phyloP scores from a whole-genome alignment of 768 basidiomycete genomes.

The Pisolithus albus region DNA sequence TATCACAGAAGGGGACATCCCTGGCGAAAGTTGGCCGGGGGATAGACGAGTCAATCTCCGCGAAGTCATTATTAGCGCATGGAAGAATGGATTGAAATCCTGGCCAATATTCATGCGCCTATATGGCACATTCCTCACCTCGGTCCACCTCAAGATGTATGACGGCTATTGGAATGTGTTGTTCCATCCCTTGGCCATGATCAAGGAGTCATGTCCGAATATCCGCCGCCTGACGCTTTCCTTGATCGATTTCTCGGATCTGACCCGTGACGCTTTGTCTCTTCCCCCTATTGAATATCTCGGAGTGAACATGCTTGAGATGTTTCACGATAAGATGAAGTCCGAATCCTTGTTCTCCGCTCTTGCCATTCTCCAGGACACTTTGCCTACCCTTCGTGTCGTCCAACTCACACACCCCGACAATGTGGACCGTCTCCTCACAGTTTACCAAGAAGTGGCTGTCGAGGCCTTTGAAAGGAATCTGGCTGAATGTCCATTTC shows the following conservation, averaged over 20 bases:
- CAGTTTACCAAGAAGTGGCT: too few relatives aligned
- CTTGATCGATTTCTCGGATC: not conserved
- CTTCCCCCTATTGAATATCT: slow-evolving; percentile 14
- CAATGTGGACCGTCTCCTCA: slow-evolving; percentile 13
- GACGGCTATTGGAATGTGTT: too few relatives aligned
- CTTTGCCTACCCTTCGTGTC: slow-evolving; percentile 13
- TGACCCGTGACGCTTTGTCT: not conserved
- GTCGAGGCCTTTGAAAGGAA: too few relatives aligned
- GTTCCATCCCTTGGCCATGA: not conserved
- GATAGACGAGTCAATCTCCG: slow-evolving; percentile 4
- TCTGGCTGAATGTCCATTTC: too few relatives aligned
- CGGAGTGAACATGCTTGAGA: slow-evolving; percentile 4
- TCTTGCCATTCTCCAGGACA: slow-evolving; percentile 9
- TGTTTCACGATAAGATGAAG: not conserved
- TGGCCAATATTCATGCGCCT: slow-evolving; percentile 9
- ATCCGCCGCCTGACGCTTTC: slow-evolving; percentile 15
- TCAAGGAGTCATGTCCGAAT: slow-evolving; percentile 11
- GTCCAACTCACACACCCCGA: slow-evolving; percentile 15
- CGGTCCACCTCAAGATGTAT: slow-evolving; percentile 6
- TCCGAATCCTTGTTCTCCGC: slow-evolving; percentile 9
- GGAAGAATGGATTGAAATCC: not conserved
- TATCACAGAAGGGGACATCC: not conserved
- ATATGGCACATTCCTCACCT: slow-evolving; percentile 12
- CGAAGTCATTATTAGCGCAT: slow-evolving; percentile 12
- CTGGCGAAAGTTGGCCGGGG: not conserved